These are phyloP conservation scores for Solanum tarijense DNA, from an alignment of 257 asterid genomes.

Conservation along the genomic window DNA sequence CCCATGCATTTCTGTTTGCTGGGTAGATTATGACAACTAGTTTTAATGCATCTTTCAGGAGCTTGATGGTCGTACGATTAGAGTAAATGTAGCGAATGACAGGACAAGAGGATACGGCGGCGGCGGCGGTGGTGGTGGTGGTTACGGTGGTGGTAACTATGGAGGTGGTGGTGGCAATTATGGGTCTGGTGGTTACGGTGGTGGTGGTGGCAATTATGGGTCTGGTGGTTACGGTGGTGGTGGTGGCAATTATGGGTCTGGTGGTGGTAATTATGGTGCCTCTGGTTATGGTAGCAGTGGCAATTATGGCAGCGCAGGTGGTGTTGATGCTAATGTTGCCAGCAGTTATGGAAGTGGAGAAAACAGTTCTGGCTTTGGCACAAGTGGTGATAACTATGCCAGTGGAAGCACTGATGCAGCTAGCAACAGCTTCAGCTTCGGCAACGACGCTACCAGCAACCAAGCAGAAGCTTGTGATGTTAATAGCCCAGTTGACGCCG, in stretches of 20 bases:
- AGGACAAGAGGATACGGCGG: constrained; percentile 43
- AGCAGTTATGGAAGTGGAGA: constrained; percentile 17
- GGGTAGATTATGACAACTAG: neutral
- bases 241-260: neutral
- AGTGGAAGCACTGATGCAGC: neutral
- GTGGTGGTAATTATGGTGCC: neutral
- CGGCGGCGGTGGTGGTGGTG: constrained; percentile 22
- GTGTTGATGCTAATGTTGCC: constrained; percentile 3
- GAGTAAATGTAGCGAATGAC: constrained; percentile 67
- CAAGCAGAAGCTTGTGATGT: constrained; percentile 7
- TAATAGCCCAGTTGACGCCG: neutral
- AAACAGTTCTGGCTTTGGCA: neutral
- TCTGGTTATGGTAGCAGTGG: neutral
- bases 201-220: neutral
- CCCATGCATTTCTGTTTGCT: neutral
- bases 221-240: neutral
- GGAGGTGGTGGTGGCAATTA: constrained; percentile 9
- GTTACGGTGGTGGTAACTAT: neutral
- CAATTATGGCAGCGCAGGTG: constrained; percentile 20
- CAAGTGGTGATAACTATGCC: neutral
- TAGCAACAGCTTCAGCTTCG: neutral
- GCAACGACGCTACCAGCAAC: neutral
- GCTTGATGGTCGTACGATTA: constrained; percentile 65
- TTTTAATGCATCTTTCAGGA: constrained; percentile 29
- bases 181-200: neutral